These are phyloP conservation scores for Hygrophoropsis aurantiaca DNA, from an alignment of 768 basidiomycete species.

Conservation along the genomic window DNA sequence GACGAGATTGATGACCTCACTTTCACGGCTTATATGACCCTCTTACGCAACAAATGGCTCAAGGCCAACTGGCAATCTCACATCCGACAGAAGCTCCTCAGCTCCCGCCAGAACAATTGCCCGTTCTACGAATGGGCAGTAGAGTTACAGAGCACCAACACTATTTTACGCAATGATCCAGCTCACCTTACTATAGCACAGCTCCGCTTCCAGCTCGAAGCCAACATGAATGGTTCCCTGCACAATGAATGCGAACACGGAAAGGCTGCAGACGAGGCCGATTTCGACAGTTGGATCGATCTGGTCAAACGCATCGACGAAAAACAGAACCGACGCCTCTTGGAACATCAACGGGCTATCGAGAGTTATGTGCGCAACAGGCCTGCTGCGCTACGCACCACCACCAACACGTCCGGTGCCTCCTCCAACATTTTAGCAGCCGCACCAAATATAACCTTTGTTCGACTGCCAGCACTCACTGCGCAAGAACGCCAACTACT, in stretches of 20 bases:
- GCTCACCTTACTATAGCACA: constrained; percentile 8
- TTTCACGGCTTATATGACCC: neutral
- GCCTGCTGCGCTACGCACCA: neutral
- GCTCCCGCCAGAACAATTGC: neutral
- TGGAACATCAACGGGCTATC: neutral
- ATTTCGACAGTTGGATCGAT: constrained; percentile 1
- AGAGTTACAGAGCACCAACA: constrained; percentile 11
- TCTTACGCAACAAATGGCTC: neutral
- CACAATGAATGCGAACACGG: constrained; percentile 7
- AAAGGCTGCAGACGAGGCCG: constrained; percentile 2
- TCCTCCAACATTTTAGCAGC: neutral
- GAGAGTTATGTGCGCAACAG: no score
- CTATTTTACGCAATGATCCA: constrained; percentile 6
- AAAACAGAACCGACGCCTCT: neutral
- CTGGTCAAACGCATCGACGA: neutral
- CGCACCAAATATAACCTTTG: neutral
- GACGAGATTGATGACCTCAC: neutral
- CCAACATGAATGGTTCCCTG: constrained; percentile 11
- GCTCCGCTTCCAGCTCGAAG: constrained; percentile 14
- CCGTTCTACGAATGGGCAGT: constrained; percentile 11
- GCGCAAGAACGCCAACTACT: constrained; percentile 12
- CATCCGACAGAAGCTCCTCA: constrained; percentile 3
- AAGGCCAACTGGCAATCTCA: neutral
- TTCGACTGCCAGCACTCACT: constrained; percentile 5
- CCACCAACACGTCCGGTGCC: neutral